phyloP scores from a whole-genome alignment of 306 rosid genomes.

The Malus asiatica region DNA sequence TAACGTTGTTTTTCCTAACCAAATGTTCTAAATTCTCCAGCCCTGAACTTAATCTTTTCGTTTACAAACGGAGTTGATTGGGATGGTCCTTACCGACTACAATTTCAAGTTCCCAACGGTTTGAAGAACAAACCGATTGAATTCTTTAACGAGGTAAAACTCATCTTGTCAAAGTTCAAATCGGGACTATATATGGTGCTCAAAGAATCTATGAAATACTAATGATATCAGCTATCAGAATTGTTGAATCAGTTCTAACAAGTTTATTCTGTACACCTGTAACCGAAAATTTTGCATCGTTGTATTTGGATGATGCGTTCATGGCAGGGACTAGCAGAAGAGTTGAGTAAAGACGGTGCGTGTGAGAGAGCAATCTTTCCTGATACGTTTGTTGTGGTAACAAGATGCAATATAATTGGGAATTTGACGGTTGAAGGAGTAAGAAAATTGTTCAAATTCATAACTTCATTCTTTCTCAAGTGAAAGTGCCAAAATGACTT shows the following conservation, averaged over 20 bases:
- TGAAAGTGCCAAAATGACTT: background rate
- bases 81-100: conserved; percentile 90
- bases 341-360: conserved; percentile 80
- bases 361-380: conserved; percentile 87
- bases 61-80: conserved; percentile 90
- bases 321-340: conserved; percentile 68
- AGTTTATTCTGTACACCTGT: background rate
- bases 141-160: conserved; percentile 70
- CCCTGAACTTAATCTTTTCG: conserved; percentile 81
- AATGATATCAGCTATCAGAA: background rate
- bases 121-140: conserved; percentile 67
- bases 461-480: background rate
- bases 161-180: background rate
- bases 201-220: background rate
- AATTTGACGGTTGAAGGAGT: conserved; percentile 82
- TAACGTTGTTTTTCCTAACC: conserved; percentile 7
- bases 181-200: background rate
- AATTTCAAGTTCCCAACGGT: conserved; percentile 61
- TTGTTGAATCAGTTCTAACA: background rate
- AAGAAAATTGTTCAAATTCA: conserved; percentile 17
- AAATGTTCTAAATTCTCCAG: conserved; percentile 27
- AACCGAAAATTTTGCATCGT: background rate
- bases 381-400: conserved; percentile 39
- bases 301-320: background rate
- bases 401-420: conserved; percentile 68